Evolutionary conservation across 768 basidiomycete species (phyloP).

Genomic region (Tylopilus sp.): DNA sequence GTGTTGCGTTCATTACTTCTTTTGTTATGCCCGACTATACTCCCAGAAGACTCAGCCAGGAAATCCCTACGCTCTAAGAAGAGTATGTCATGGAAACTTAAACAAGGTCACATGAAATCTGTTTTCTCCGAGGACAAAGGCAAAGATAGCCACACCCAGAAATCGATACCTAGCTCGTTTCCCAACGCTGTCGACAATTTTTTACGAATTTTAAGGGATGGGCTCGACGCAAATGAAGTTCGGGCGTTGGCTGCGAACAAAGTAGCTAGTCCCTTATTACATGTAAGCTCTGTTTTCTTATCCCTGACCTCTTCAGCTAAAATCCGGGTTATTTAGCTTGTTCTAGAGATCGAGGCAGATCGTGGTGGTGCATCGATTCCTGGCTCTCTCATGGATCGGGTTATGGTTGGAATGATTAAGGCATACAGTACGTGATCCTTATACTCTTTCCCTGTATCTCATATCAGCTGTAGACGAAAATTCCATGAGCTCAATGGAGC

Average conservation of each 20-base stretch:
- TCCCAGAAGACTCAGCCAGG: constrained; percentile 36
- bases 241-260: constrained; percentile 73
- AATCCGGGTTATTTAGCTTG: constrained; percentile 47
- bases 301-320: constrained; percentile 6
- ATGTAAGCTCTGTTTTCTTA: constrained; percentile 42
- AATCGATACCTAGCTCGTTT: constrained; percentile 47
- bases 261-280: constrained; percentile 72
- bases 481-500: constrained; percentile 37
- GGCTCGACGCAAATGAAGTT: constrained; percentile 66
- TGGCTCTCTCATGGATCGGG: constrained; percentile 77
- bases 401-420: constrained; percentile 73
- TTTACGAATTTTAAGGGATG: constrained; percentile 50
- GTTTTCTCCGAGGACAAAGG: constrained; percentile 54
- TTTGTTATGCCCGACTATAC: constrained; percentile 64
- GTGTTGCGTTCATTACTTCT: constrained; percentile 78
- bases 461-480: constrained; percentile 36
- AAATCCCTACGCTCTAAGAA: constrained; percentile 75
- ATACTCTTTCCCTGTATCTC: not conserved
- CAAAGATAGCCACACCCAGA: constrained; percentile 31
- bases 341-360: constrained; percentile 80
- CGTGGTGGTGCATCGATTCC: constrained; percentile 52
- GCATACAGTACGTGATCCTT: constrained; percentile 48
- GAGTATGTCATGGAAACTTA: constrained; percentile 77
- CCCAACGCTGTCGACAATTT: constrained; percentile 39
- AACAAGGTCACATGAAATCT: constrained; percentile 78